Percentiles rank a stretch among this genome's conserved stretches.
Conservation (phyloP, 2,329 filamentous ascomycete species). For the Corinectria fuckeliana region DNA sequence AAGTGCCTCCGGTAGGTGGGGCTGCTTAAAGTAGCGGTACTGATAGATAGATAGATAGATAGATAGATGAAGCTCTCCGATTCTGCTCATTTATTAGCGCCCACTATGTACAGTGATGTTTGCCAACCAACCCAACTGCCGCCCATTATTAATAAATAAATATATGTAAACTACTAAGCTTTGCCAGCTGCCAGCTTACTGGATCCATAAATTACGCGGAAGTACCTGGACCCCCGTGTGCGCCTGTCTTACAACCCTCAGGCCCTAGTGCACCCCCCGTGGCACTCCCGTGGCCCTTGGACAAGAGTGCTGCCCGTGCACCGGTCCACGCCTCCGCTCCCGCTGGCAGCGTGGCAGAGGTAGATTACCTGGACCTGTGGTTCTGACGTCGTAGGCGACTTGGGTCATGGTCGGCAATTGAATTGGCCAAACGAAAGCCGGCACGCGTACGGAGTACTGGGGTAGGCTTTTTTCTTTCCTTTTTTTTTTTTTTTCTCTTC, state of each 20-base stretch:
- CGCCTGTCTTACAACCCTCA: not conserved
- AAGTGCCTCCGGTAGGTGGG: too few species aligned
- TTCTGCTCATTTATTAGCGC: too few species aligned
- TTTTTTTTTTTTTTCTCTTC: not conserved
- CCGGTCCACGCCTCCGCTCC: not conserved
- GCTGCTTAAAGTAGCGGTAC: too few species aligned
- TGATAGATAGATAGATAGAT: too few species aligned
- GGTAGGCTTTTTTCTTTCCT: not conserved
- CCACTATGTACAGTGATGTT: too few species aligned
- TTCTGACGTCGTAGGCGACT: constrained; percentile 14
- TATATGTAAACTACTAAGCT: too few species aligned
- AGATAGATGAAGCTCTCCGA: too few species aligned
- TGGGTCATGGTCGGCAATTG: constrained; percentile 13
- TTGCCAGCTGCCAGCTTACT: not conserved
- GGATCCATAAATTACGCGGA: not conserved
- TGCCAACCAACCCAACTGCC: too few species aligned
- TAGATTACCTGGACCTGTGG: too few species aligned
- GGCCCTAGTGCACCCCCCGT: not conserved
- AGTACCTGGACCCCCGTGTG: not conserved
- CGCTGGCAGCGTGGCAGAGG: constrained; percentile 11
- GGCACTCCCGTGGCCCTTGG: not conserved
- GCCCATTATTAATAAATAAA: not conserved
- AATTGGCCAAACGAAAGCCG: constrained; percentile 16
- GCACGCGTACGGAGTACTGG: not conserved
- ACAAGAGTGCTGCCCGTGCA: not conserved